Evolutionary conservation across 192 early-diverging fungal species (phyloP), one percentile per base, ranked within the genome.

Genomic region (Entomortierella chlamydospora): DNA sequence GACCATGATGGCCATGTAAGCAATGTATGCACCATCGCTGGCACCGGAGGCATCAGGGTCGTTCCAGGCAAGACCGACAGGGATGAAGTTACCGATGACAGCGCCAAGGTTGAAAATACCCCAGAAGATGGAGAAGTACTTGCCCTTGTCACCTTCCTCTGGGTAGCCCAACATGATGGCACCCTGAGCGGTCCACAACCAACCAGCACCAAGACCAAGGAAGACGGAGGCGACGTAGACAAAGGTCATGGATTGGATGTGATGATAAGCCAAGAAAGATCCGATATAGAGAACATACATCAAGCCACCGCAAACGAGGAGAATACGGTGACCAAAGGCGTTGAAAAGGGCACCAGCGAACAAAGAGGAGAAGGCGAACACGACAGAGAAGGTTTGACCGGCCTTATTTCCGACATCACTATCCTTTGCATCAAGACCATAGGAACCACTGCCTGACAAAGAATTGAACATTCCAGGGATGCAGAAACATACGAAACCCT

Each of bases 101-200:
- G 89, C 94, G 60, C 95, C 95, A 59, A 87, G 72, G 73, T 85
- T 85, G 87, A 95, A 97, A 68, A 95, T 91, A 58, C 89, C 85
- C 95, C 95, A 97, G 89, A 97, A 97, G 34, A 91, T 84, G 47
- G 90, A 86, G 64, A 97, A 94, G 79, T 88, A 93, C 64, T 82
- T 88, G 52, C 93, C 94, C 85, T 95, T 95, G 33, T 93, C 86
- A 26, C 87, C 81, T 70, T 95, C 94, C 18, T 76, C 69, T 28
- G 95, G 94, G 80, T 97, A 95, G 51, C 94, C 91, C 73, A 94
- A 86, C 90, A 95, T 93, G 71, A 96, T 92, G 79, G 91, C 89
- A 59, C 93, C 90, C 77, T 93, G 92, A 22, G 92, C 91, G 22
- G 91, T 89, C 87, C 88, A 87, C 45, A 87, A 58, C 66, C 94